These are phyloP conservation scores for Botrytis cinerea DNA, from an alignment of 2,329 filamentous ascomycete genomes.

Conservation along the genomic window DNA sequence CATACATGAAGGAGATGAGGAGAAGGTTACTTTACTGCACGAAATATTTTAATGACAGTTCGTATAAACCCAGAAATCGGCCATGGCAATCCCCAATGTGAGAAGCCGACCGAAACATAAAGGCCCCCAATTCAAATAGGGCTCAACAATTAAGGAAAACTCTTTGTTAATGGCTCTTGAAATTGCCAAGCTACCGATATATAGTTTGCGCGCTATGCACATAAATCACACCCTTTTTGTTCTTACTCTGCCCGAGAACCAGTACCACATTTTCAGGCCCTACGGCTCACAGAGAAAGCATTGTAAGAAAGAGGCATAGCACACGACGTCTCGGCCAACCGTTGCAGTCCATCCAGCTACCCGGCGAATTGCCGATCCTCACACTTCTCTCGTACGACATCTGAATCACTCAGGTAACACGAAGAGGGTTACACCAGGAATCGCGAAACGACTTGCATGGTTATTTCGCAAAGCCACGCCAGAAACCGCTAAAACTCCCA, in stretches of 20 bases:
- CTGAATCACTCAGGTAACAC: neutral
- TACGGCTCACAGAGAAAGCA: slow-evolving; percentile 1
- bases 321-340: slow-evolving; percentile 2
- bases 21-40: slow-evolving; percentile 13
- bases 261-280: slow-evolving; percentile 3
- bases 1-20: slow-evolving; percentile 14
- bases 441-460: neutral
- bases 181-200: slow-evolving; percentile 9
- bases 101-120: neutral
- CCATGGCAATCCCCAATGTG: neutral
- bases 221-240: neutral
- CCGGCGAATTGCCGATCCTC: slow-evolving; percentile 5
- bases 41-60: slow-evolving; percentile 2
- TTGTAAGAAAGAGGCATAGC: slow-evolving; percentile 7
- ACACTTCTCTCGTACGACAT: slow-evolving; percentile 4
- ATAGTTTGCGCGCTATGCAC: neutral
- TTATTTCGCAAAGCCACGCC: neutral
- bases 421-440: neutral
- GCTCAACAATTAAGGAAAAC: neutral
- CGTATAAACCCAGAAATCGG: neutral
- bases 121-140: neutral
- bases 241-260: neutral
- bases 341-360: slow-evolving; percentile 11
- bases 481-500: neutral
- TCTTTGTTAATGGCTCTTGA: neutral